phyloP scores from a whole-genome alignment of 1,284 basidiomycete species.

The Cryptococcus sp. region DNA sequence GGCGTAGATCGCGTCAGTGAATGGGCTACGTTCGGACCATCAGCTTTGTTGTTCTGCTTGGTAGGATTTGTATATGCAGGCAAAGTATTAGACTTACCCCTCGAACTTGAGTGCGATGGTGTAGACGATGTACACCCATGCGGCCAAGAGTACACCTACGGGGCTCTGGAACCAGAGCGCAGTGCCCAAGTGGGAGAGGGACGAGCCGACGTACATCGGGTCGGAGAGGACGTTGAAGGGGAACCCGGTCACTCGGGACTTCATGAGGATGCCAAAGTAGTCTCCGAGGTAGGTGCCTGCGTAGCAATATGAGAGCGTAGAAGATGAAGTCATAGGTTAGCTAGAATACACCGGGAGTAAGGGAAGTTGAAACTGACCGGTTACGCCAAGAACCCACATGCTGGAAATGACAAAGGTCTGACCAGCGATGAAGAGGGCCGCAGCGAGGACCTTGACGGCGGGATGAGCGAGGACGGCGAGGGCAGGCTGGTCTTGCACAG shows the following conservation, averaged over 20 bases:
- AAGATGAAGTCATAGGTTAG: not conserved
- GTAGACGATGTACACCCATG: constrained; percentile 80
- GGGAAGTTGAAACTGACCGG: constrained; percentile 59
- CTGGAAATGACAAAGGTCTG: constrained; percentile 82
- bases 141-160: constrained; percentile 71
- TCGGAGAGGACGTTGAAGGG: constrained; percentile 92
- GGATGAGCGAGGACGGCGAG: constrained; percentile 59
- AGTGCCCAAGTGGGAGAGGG: constrained; percentile 78
- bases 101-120: constrained; percentile 79
- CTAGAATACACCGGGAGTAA: not conserved
- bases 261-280: constrained; percentile 99
- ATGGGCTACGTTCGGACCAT: constrained; percentile 41
- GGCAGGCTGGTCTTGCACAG: constrained; percentile 44
- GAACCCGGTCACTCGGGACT: constrained; percentile 73
- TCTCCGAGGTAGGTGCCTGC: constrained; percentile 83
- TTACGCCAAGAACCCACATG: constrained; percentile 88
- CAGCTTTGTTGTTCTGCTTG: not conserved
- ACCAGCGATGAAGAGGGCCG: constrained; percentile 67
- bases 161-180: constrained; percentile 84
- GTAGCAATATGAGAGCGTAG: not conserved
- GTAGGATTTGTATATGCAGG: too few species aligned
- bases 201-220: constrained; percentile 95
- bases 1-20: constrained; percentile 55
- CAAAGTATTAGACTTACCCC: constrained; percentile 62
- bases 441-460: constrained; percentile 64